Evolutionary conservation across 2,329 filamentous ascomycete species (phyloP), one percentile per base, ranked within the genome.

Genomic region (Neocucurbitaria cava): DNA sequence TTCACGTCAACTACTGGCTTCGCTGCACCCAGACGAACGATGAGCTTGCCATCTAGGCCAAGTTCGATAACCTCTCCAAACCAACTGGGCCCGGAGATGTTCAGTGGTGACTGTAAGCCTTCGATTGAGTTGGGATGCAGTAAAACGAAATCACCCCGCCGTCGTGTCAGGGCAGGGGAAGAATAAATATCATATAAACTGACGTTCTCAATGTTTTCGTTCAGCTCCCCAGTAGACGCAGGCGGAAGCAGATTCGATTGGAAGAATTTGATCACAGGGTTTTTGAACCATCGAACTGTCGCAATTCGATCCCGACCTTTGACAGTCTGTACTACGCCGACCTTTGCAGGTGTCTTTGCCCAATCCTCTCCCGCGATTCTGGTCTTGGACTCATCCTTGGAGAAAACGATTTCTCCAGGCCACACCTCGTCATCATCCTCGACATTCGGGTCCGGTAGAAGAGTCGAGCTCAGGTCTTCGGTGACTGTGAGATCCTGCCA

Each of bases 401-500:
- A 77, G 54, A 78, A 77, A 13, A 85, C 77, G 28, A 86, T 76
- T 59, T 86, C 82, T 8, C 84, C 83, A 3, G 85, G 84, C 78
- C 82, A 85, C 1, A 85, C 78, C 45, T 79, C 77, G 51, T 86
- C 83, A 49, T 84, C 79, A 42, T 86, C 82, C 48, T 83, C 82
- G 6, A 83, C 75, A 36, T 80, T 79, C 1, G 76, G 69, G 48
- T 84, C 82, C 1, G 81, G 81, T 3, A 83, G 71, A 3, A 87
- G 62, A 6, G 75, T 66, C 8, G 76, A 78, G 38, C 80, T 79
- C 11, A 68, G 47, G 36, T 84, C 77, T 24, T 76, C 74, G 0
- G 82, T 83, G 26, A 81, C 73, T 8, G 78, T 78, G 15, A 82
- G 76, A 64, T 87, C 83, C 62, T 87, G 85, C 85, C 85, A 88